Evolutionary conservation across 2,329 filamentous ascomycete species (phyloP).

Genomic region (Calycina herbarum): DNA sequence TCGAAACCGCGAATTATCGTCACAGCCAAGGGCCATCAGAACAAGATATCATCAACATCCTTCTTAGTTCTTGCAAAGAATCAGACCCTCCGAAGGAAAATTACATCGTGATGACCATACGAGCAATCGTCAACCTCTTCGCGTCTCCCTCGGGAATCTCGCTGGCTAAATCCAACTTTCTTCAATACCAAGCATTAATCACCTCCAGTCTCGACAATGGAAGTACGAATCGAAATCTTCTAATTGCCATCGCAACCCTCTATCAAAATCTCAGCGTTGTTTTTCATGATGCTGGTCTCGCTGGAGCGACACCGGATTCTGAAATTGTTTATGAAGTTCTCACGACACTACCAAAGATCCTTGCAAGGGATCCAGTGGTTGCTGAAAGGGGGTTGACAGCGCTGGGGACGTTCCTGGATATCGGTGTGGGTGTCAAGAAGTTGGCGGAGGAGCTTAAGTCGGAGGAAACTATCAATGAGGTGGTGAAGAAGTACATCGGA

Average conservation of each 20-base stretch:
- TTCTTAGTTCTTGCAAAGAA: slow-evolving; percentile 61
- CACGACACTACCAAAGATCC: slow-evolving; percentile 60
- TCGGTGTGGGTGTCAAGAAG: slow-evolving; percentile 55
- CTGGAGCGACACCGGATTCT: slow-evolving; percentile 34
- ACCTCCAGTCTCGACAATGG: slow-evolving; percentile 64
- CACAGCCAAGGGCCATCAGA: slow-evolving; percentile 44
- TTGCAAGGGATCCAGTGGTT: slow-evolving; percentile 75
- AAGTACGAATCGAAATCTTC: slow-evolving; percentile 74
- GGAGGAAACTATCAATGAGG: slow-evolving; percentile 45
- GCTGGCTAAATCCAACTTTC: slow-evolving; percentile 58
- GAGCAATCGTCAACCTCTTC: slow-evolving; percentile 83
- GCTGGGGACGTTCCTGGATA: slow-evolving; percentile 71
- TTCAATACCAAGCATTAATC: slow-evolving; percentile 48
- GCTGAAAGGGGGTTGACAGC: slow-evolving; percentile 81
- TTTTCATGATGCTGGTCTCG: slow-evolving; percentile 45
- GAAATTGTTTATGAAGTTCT: slow-evolving; percentile 49
- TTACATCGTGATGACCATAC: slow-evolving; percentile 82
- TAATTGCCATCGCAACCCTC: slow-evolving; percentile 78
- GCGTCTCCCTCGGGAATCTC: slow-evolving; percentile 69
- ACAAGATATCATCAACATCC: slow-evolving; percentile 57
- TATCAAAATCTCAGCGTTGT: slow-evolving; percentile 85
- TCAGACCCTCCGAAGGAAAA: slow-evolving; percentile 66
- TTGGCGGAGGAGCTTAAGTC: slow-evolving; percentile 58
- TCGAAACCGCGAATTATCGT: slow-evolving; percentile 62
- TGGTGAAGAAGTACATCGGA: slow-evolving; percentile 56